These are phyloP conservation scores for Raffaelea arxii DNA, from an alignment of 2,329 filamentous ascomycete genomes.

Conservation along the genomic window DNA sequence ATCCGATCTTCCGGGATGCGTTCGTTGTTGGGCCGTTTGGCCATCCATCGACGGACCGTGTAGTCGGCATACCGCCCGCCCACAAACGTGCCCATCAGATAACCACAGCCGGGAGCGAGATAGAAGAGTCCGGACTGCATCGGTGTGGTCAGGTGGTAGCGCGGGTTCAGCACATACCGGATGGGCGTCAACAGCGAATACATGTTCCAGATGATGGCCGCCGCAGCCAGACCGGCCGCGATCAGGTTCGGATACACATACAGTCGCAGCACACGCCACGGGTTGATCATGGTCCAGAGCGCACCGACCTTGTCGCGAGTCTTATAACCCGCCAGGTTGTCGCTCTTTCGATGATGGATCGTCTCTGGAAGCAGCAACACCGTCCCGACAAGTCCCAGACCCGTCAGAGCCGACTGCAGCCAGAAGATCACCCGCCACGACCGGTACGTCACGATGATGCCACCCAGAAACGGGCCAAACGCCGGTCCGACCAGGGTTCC, in stretches of 20 bases:
- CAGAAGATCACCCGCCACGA: conserved; percentile 63
- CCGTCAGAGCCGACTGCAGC: conserved; percentile 55
- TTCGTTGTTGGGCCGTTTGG: conserved; percentile 37
- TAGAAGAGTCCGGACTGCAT: conserved; percentile 60
- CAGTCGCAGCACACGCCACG: conserved; percentile 44
- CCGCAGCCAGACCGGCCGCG: conserved; percentile 45
- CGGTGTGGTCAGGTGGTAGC: conserved; percentile 53
- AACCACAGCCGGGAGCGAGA: conserved; percentile 58
- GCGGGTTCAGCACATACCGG: conserved; percentile 60
- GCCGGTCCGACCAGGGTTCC: conserved; percentile 58
- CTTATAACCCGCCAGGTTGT: conserved; percentile 42
- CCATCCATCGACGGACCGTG: conserved; percentile 51
- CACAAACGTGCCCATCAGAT: conserved; percentile 55
- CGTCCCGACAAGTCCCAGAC: conserved; percentile 42
- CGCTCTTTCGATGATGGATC: conserved; percentile 46
- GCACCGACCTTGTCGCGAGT: conserved; percentile 32
- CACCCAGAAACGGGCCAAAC: conserved; percentile 53
- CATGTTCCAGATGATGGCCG: conserved; percentile 60
- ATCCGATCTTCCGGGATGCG: conserved; percentile 63
- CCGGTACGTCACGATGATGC: conserved; percentile 58
- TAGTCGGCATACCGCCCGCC: conserved; percentile 61
- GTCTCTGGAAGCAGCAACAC: conserved; percentile 58
- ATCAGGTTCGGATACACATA: conserved; percentile 57
- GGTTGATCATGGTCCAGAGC: conserved; percentile 51
- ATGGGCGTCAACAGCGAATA: conserved; percentile 60